A percentile compares a stretch with the other conserved stretches of the same genome.
Evolutionary conservation across 2,329 filamentous ascomycete species (phyloP).

Genomic region (Pseudocercospora vitis): DNA sequence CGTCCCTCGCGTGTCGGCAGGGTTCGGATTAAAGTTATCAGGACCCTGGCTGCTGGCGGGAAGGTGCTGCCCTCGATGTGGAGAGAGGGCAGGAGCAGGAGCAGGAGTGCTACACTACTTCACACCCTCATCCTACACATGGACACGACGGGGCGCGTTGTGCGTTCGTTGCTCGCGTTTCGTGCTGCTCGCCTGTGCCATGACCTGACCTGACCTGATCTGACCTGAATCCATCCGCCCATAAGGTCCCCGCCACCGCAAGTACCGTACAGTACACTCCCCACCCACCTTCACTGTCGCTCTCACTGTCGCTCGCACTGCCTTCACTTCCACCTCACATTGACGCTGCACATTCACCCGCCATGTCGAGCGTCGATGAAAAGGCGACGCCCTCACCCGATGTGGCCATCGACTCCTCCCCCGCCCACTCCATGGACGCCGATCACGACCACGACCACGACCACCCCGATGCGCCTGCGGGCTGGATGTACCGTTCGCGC

Average conservation of each 20-base stretch:
- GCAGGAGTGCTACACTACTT: too few relatives aligned
- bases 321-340: background rate
- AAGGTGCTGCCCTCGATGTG: background rate
- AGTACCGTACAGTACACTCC: too few relatives aligned
- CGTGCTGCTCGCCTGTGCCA: background rate
- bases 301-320: background rate
- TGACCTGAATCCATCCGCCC: background rate
- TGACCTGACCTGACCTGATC: background rate
- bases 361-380: conserved; percentile 22
- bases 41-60: background rate
- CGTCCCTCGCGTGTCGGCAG: background rate
- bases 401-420: conserved; percentile 17
- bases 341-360: background rate
- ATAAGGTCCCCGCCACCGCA: background rate
- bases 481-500: conserved; percentile 51
- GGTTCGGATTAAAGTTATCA: background rate
- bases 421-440: conserved; percentile 14
- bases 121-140: too few relatives aligned
- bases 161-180: too few relatives aligned
- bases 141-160: too few relatives aligned
- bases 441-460: conserved; percentile 17
- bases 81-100: too few relatives aligned
- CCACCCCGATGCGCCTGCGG: conserved; percentile 32
- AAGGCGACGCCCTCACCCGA: conserved; percentile 22
- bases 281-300: too few relatives aligned